Conservation (phyloP, 176 grass and related monocot genomes). For the Coix lacrymajobi region DNA sequence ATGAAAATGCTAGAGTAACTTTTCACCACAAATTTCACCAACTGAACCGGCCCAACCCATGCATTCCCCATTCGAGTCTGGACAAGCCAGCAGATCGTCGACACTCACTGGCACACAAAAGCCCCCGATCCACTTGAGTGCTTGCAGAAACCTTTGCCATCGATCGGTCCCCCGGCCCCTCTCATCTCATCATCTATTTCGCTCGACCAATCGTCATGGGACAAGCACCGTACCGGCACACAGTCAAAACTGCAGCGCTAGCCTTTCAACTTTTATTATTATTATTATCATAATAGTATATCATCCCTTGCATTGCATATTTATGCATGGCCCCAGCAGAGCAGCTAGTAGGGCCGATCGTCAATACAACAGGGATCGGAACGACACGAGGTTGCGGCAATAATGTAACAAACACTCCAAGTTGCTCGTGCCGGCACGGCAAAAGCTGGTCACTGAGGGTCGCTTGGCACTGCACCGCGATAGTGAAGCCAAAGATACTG, state of each 20-base stretch:
- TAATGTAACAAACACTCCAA: background rate
- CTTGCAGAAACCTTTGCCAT: background rate
- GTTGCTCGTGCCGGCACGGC: constrained; percentile 5
- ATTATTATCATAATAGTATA: too few relatives aligned
- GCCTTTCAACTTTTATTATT: background rate
- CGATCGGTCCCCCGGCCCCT: too few relatives aligned
- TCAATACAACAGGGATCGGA: background rate
- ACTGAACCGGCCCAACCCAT: too few relatives aligned
- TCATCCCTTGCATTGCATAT: too few relatives aligned
- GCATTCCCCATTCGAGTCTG: background rate
- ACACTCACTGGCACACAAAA: background rate
- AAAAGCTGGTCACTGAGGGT: background rate
- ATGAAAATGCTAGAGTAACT: too few relatives aligned
- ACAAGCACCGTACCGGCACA: background rate
- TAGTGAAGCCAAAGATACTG: background rate
- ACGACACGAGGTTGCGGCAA: background rate
- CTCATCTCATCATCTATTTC: background rate
- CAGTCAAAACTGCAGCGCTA: background rate
- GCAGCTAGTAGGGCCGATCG: background rate
- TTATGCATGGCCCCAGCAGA: background rate
- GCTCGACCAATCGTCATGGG: constrained; percentile 1
- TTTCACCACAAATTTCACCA: too few relatives aligned
- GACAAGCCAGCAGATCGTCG: background rate
- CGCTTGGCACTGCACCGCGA: background rate
- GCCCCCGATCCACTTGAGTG: background rate